Base-by-base conservation (phyloP, 108 stramenopile species). In the Thalassiosira profunda region DNA sequence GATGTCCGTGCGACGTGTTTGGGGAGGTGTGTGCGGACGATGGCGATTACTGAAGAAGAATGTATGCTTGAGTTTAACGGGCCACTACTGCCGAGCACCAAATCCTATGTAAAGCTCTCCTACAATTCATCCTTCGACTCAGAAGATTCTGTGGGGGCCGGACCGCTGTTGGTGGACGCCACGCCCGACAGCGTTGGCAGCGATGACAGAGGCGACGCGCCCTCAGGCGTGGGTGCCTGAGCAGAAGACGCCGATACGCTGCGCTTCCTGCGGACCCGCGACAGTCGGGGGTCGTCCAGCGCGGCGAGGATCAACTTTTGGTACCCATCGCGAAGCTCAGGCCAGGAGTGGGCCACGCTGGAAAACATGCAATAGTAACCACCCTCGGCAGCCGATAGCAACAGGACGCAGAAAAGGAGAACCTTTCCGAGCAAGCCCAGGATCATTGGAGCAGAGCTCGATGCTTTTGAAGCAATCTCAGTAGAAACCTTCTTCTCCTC, bases 21-120 rank as follows among this genome's bases (percentile, higher is more conserved):
- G 55, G 54, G n/a, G 34, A 24, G 23, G 38, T 20, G 23, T 63
- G 54, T 57, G 18, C 15, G 26, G 58, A 59, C 7, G 49, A 23
- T 9, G 58, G 58, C 49, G 58, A 59, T 49, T 53, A 53, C 17
- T 53, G 49, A n/a, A n/a, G n/a, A 21, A 26, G n/a, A n/a, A n/a
- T n/a, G n/a, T n/a, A n/a, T n/a, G n/a, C n/a, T n/a, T n/a, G n/a
- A n/a, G n/a, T n/a, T n/a, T n/a, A n/a, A n/a, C n/a, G n/a, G n/a
- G n/a, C n/a, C n/a, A n/a, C n/a, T n/a, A n/a, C n/a, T n/a, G n/a
- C n/a, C n/a, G n/a, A n/a, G n/a, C n/a, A n/a, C n/a, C n/a, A n/a
- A n/a, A n/a, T n/a, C n/a, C n/a, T n/a, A n/a, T n/a, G n/a, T n/a
- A n/a, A n/a, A n/a, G n/a, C n/a, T n/a, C n/a, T n/a, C n/a, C n/a